Conservation (phyloP, 2,329 filamentous ascomycete genomes). For the Mycosphaerella arachidis region DNA sequence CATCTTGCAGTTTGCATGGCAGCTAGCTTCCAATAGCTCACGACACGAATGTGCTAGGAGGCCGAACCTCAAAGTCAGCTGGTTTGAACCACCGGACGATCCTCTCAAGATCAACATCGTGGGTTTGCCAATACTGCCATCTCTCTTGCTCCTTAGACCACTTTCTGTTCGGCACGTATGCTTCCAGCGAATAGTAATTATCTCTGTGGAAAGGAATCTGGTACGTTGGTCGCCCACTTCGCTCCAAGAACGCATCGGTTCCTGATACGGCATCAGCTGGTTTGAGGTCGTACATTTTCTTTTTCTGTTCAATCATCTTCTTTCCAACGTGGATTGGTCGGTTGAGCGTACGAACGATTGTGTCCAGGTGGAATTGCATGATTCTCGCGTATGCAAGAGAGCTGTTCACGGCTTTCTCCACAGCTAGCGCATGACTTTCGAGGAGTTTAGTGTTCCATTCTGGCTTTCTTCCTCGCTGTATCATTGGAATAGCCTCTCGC, state of each 20-base stretch:
- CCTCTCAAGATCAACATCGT: slow-evolving; percentile 39
- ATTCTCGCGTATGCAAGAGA: slow-evolving; percentile 50
- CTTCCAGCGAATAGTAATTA: slow-evolving; percentile 56
- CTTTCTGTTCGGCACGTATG: slow-evolving; percentile 53
- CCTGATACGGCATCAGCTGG: slow-evolving; percentile 43
- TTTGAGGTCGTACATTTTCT: slow-evolving; percentile 43
- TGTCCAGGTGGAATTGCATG: slow-evolving; percentile 47
- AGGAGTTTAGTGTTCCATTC: slow-evolving; percentile 50
- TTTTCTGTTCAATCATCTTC: slow-evolving; percentile 11
- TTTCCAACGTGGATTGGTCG: slow-evolving; percentile 31
- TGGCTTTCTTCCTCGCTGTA: slow-evolving; percentile 45
- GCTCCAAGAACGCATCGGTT: slow-evolving; percentile 50
- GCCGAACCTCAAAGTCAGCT: background rate
- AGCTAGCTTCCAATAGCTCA: no score
- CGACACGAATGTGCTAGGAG: background rate
- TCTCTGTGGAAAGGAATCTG: slow-evolving; percentile 55
- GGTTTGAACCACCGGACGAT: slow-evolving; percentile 10
- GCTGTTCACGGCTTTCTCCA: slow-evolving; percentile 44
- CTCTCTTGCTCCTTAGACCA: slow-evolving; percentile 45
- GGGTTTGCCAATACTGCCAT: slow-evolving; percentile 48
- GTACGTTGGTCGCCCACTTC: slow-evolving; percentile 48
- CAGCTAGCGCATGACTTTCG: slow-evolving; percentile 41
- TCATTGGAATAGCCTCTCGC: slow-evolving; percentile 50
- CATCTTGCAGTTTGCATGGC: no score
- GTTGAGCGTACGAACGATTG: slow-evolving; percentile 43